Base-by-base conservation (phyloP, 345 rosid genomes). In the Arabidopsis arenosa region DNA sequence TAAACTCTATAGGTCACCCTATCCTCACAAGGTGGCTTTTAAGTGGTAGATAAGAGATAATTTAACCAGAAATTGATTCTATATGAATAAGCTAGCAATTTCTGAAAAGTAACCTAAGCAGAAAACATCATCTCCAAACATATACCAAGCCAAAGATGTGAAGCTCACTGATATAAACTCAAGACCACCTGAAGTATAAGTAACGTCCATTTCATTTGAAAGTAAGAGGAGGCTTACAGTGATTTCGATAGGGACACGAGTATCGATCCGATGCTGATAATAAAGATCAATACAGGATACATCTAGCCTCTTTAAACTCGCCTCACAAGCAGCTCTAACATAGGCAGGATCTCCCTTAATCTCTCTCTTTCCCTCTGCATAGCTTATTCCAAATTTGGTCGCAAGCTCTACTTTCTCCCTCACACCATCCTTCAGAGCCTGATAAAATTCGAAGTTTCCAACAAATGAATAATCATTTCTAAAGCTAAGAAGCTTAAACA, bases 211-310 rank as follows among this genome's bases (percentile, higher is more conserved):
- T 43, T 13, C 47, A 43, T 43, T 5, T 3, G 4, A 43, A 43
- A 43, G 14, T 10, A 4, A 68, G 12, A 7, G 26, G 1, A 10
- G 1, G 21, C 82, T 32, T 79, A 88, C 88, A 69, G 88, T 89
- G 80, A 84, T 48, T 83, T 88, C 88, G 6, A 84, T 85, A 0
- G 89, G 89, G 40, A 88, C 70, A 5, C 43, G 79, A 55, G 83
- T 84, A 43, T 89, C 93, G 0, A 86, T 15, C 4, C 85, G 84
- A 63, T 86, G 91, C 66, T 85, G 89, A 49, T 89, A 85, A 56
- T 86, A 89, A 9, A 89, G 93, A 74, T 87, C 91, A 65, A 89
- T 80, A 37, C 78, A 87, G 2, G 70, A 64, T 5, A 84, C 79
- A 4, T 78, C 79, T 5, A 89, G 86, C 14, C 93, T 63, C 72